Percentiles rank a stretch among this genome's conserved stretches.
phyloP scores from a whole-genome alignment of 2,329 filamentous ascomycete genomes.

The Fusarium sp. region DNA sequence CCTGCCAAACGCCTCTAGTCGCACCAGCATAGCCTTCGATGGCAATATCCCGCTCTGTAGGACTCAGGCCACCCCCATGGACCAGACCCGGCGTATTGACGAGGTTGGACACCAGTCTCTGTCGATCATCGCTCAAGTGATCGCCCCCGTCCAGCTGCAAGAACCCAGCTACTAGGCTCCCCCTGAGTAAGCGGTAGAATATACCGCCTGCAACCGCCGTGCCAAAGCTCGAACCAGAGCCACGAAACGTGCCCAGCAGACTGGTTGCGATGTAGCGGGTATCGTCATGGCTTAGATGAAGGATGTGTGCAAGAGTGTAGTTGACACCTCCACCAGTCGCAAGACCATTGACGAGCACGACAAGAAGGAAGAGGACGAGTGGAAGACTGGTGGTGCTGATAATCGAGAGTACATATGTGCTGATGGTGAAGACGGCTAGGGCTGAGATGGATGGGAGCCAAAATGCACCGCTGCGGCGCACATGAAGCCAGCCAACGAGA shows the following conservation, averaged over 20 bases:
- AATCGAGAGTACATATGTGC: constrained; percentile 67
- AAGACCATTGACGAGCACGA: constrained; percentile 78
- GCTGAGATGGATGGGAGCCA: constrained; percentile 73
- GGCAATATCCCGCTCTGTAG: constrained; percentile 60
- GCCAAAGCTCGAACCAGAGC: constrained; percentile 85
- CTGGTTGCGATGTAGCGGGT: constrained; percentile 82
- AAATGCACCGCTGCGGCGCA: constrained; percentile 79
- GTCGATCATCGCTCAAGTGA: constrained; percentile 51
- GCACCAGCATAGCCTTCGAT: constrained; percentile 62
- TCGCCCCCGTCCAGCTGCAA: constrained; percentile 57
- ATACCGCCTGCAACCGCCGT: constrained; percentile 83
- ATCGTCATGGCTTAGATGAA: constrained; percentile 75
- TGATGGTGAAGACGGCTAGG: constrained; percentile 71
- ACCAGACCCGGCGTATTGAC: constrained; percentile 66
- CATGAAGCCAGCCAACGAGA: constrained; percentile 79
- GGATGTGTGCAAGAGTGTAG: constrained; percentile 83
- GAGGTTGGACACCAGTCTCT: constrained; percentile 60
- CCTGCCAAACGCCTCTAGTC: constrained; percentile 60
- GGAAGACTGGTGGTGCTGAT: constrained; percentile 66
- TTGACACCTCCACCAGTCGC: constrained; percentile 80
- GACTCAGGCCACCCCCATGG: constrained; percentile 56
- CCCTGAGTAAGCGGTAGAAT: constrained; percentile 73
- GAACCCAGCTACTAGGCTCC: constrained; percentile 69
- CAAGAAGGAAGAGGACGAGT: constrained; percentile 65
- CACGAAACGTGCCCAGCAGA: constrained; percentile 82